phyloP scores from a whole-genome alignment of 768 basidiomycete genomes.

The Leccinum boreale region DNA sequence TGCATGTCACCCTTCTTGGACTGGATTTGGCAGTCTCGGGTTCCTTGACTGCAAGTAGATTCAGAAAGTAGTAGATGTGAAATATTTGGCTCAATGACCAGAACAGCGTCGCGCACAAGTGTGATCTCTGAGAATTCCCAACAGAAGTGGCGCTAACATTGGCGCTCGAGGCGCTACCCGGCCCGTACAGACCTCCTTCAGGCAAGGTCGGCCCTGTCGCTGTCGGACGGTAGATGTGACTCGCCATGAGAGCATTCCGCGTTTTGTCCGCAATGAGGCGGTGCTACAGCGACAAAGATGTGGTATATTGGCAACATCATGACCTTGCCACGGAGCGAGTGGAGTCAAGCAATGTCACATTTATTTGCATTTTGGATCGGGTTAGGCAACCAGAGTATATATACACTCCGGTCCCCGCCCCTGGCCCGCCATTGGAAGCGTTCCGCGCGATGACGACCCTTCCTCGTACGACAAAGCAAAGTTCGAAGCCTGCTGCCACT shows the following conservation, averaged over 20 bases:
- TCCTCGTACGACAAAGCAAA: constrained; percentile 31
- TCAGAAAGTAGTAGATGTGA: constrained; percentile 1
- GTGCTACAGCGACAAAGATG: constrained; percentile 1
- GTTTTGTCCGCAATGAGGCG: background rate
- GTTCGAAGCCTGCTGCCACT: constrained; percentile 11
- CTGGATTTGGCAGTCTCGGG: constrained; percentile 58
- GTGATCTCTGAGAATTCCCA: background rate
- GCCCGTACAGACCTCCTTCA: constrained; percentile 1
- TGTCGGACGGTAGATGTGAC: background rate
- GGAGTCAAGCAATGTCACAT: background rate
- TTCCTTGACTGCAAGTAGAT: constrained; percentile 52
- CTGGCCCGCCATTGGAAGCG: background rate
- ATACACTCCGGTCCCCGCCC: background rate
- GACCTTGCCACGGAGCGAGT: background rate
- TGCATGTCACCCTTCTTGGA: constrained; percentile 62
- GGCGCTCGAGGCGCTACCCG: background rate
- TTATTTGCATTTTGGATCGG: constrained; percentile 6
- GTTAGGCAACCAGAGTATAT: constrained; percentile 1
- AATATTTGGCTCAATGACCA: background rate
- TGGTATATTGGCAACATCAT: background rate
- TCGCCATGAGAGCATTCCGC: background rate
- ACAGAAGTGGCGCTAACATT: background rate
- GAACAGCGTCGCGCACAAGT: background rate
- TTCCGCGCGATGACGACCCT: constrained; percentile 34
- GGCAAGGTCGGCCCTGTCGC: constrained; percentile 11